A percentile compares a stretch with the other conserved stretches of the same genome.
phyloP scores from a whole-genome alignment of 2,329 filamentous ascomycete genomes.

The Blastomyces parvus region DNA sequence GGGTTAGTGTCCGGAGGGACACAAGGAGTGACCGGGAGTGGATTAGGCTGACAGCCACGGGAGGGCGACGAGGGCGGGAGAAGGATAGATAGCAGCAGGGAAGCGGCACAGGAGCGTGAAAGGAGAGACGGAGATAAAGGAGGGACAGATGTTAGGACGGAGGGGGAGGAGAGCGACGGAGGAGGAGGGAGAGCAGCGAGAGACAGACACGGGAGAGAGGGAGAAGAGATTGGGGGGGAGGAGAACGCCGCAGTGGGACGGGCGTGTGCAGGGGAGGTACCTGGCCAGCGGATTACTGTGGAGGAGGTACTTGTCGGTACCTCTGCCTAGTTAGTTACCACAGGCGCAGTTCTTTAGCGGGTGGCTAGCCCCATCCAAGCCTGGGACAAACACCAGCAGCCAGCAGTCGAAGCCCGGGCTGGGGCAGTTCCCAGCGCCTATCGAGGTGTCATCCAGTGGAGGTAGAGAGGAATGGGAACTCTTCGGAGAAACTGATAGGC shows the following conservation, averaged over 20 bases:
- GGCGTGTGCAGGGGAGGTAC: not conserved
- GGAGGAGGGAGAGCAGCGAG: conserved; percentile 9
- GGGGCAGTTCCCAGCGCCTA: not conserved
- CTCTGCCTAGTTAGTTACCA: no score
- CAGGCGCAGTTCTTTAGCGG: not conserved
- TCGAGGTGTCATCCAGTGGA: not conserved
- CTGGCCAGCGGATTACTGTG: not conserved
- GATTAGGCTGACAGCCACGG: not conserved
- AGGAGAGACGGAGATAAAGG: not conserved
- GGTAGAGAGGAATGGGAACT: not conserved
- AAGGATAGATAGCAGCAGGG: conserved; percentile 8
- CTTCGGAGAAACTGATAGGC: not conserved
- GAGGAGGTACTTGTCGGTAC: not conserved
- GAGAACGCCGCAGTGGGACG: conserved; percentile 6
- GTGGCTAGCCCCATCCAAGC: not conserved
- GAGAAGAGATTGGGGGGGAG: not conserved
- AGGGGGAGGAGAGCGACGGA: conserved; percentile 15
- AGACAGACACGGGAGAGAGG: conserved; percentile 7
- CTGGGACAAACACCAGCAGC: not conserved
- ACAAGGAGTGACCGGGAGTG: not conserved
- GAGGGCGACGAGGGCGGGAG: conserved; percentile 15
- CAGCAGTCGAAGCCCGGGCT: not conserved
- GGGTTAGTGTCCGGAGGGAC: conserved; percentile 12
- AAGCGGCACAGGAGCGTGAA: not conserved
- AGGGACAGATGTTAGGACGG: not conserved